Conservation (phyloP, 2,329 filamentous ascomycete genomes). For the Penicillium sp. region DNA sequence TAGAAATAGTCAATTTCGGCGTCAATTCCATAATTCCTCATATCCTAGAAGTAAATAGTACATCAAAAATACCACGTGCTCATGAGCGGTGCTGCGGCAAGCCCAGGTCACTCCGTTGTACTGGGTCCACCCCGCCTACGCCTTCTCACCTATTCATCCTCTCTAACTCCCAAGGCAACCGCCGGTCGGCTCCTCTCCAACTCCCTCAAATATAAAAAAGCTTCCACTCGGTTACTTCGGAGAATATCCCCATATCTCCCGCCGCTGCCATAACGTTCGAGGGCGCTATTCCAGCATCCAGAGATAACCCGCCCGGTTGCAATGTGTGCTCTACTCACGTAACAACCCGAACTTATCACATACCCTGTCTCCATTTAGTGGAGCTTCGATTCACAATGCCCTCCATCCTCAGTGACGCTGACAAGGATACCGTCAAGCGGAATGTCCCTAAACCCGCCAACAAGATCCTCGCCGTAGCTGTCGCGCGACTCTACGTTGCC, state of each 20-base stretch:
- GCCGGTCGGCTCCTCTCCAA: conserved; percentile 27
- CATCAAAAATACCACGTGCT: conserved; percentile 23
- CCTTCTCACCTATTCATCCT: conserved; percentile 11
- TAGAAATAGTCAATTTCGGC: too few species aligned
- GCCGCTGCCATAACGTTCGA: conserved; percentile 10
- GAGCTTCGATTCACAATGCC: conserved; percentile 45
- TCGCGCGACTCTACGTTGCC: conserved; percentile 89
- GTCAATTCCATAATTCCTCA: background rate
- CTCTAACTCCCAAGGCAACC: conserved; percentile 23
- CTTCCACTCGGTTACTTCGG: background rate
- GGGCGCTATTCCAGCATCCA: conserved; percentile 12
- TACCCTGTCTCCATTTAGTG: conserved; percentile 5
- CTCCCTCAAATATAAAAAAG: background rate
- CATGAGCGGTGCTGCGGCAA: conserved; percentile 9
- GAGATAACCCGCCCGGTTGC: conserved; percentile 16
- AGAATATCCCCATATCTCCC: background rate
- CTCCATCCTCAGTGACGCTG: conserved; percentile 79
- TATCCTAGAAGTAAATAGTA: conserved; percentile 12
- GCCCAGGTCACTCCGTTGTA: conserved; percentile 17
- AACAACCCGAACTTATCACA: conserved; percentile 7
- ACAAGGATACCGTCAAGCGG: conserved; percentile 95
- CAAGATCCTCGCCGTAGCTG: conserved; percentile 95
- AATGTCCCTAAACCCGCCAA: conserved; percentile 90
- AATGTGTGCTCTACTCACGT: conserved; percentile 19
- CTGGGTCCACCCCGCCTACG: conserved; percentile 17